These are phyloP conservation scores for Cyclaneusma minus DNA, from an alignment of 2,329 filamentous ascomycete genomes.

Conservation along the genomic window DNA sequence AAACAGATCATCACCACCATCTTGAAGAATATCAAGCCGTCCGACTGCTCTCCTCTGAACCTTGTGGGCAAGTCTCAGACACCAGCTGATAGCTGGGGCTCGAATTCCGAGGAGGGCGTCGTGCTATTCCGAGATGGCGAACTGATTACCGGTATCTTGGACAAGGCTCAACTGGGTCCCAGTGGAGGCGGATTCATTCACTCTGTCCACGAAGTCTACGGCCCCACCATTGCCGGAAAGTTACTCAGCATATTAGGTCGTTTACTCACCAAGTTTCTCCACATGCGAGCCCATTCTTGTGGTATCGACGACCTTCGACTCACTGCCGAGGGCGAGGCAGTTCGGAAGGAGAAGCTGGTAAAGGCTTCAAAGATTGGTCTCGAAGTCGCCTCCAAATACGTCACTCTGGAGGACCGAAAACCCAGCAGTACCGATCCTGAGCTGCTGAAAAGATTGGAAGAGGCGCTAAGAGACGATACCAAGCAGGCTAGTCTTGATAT, in stretches of 20 bases:
- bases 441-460: constrained; percentile 65
- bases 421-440: constrained; percentile 51
- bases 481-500: constrained; percentile 88
- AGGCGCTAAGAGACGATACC: constrained; percentile 75
- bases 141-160: constrained; percentile 77
- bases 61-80: constrained; percentile 69
- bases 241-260: constrained; percentile 80
- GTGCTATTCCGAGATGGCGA: constrained; percentile 81
- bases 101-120: constrained; percentile 57
- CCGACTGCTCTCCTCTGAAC: constrained; percentile 59
- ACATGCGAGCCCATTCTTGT: constrained; percentile 91
- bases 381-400: constrained; percentile 72
- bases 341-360: constrained; percentile 51
- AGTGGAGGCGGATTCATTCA: constrained; percentile 79
- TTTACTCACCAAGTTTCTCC: constrained; percentile 74
- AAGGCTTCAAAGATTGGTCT: constrained; percentile 57
- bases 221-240: constrained; percentile 72
- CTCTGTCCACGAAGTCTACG: constrained; percentile 84
- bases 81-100: constrained; percentile 64
- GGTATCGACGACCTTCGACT: constrained; percentile 92
- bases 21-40: constrained; percentile 77
- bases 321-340: constrained; percentile 61
- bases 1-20: constrained; percentile 93
- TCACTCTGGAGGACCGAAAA: constrained; percentile 56
- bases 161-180: constrained; percentile 90